These are phyloP conservation scores for Tympanopsis confertula DNA, from an alignment of 2,329 filamentous ascomycete species.

Conservation along the genomic window DNA sequence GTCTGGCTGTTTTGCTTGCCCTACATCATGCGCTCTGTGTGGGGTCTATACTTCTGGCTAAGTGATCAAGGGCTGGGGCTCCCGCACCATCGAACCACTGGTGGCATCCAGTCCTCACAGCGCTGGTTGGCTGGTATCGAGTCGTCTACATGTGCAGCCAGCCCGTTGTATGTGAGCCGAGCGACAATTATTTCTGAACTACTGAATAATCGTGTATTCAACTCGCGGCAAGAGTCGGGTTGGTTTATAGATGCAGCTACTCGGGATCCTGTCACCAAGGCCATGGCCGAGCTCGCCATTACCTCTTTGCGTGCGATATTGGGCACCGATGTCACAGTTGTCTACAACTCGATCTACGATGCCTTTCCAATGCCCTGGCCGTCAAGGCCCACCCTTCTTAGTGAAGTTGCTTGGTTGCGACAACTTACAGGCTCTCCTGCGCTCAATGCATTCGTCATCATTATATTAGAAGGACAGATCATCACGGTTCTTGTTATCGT, in stretches of 20 bases:
- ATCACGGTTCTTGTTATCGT: slow-evolving; percentile 87
- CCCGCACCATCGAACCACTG: slow-evolving; percentile 13
- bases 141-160: background rate
- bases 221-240: background rate
- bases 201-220: background rate
- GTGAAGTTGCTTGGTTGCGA: slow-evolving; percentile 42
- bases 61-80: slow-evolving; percentile 61
- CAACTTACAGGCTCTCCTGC: slow-evolving; percentile 57
- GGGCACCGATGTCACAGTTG: slow-evolving; percentile 8
- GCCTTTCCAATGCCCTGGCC: slow-evolving; percentile 10
- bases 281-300: background rate
- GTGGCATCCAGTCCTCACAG: slow-evolving; percentile 19
- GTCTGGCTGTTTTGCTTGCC: slow-evolving; percentile 87
- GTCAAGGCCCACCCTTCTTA: slow-evolving; percentile 45
- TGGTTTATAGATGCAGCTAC: background rate
- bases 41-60: slow-evolving; percentile 90
- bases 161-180: slow-evolving; percentile 6
- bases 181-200: background rate
- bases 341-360: slow-evolving; percentile 7
- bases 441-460: slow-evolving; percentile 71
- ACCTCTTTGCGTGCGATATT: background rate
- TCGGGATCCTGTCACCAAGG: background rate
- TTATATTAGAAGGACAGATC: slow-evolving; percentile 81
- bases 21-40: slow-evolving; percentile 80
- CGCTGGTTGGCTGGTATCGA: slow-evolving; percentile 2